phyloP scores from a whole-genome alignment of 441 rosid genomes.

The Populus hybrid region DNA sequence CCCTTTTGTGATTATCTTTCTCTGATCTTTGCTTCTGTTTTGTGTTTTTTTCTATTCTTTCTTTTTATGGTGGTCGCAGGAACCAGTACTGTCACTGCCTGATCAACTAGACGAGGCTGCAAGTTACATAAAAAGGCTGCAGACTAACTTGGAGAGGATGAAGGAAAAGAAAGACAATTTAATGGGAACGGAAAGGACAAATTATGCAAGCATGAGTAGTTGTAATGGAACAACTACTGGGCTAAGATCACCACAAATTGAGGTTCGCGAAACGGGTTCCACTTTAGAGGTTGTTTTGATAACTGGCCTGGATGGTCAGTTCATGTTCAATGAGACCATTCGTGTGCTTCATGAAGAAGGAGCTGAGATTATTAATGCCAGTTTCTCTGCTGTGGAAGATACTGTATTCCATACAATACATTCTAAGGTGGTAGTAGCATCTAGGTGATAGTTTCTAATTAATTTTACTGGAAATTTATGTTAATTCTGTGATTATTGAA shows the following conservation, averaged over 20 bases:
- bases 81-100: conserved; percentile 38
- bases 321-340: conserved; percentile 46
- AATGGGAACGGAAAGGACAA: conserved; percentile 17
- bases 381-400: conserved; percentile 44
- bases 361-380: conserved; percentile 57
- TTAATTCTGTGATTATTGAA: no score
- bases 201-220: not conserved
- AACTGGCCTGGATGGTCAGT: conserved; percentile 47
- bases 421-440: conserved; percentile 30
- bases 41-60: not conserved
- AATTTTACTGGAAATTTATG: not conserved
- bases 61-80: conserved; percentile 33
- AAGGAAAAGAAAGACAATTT: conserved; percentile 53
- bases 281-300: conserved; percentile 51
- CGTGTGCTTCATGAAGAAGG: conserved; percentile 61
- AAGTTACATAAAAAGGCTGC: conserved; percentile 66
- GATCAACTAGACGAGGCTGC: conserved; percentile 74
- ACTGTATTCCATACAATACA: conserved; percentile 56
- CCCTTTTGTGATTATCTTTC: not conserved
- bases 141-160: conserved; percentile 58
- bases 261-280: conserved; percentile 2
- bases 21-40: not conserved
- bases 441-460: not conserved
- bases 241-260: conserved; percentile 7
- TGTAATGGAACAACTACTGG: conserved; percentile 9